Evolutionary conservation across 352 stramenopile genomes (phyloP).

Genomic region (Discostella stelligera): DNA sequence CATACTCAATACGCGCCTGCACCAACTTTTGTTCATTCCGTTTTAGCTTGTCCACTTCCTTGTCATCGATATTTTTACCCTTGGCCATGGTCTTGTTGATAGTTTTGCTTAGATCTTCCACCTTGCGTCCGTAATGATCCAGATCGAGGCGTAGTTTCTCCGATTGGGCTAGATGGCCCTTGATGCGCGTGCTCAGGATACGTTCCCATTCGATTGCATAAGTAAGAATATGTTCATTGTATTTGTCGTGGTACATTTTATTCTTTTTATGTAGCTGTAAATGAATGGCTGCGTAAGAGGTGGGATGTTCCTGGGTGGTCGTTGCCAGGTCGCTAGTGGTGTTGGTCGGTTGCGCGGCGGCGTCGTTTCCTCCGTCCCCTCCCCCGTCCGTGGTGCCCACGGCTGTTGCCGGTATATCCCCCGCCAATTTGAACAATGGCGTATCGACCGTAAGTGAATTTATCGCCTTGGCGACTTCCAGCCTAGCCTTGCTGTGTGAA

Average conservation of each 20-base stretch:
- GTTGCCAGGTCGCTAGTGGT: constrained; percentile 2
- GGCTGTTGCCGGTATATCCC: constrained; percentile 26
- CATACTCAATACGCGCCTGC: constrained; percentile 53
- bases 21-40: constrained; percentile 75
- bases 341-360: background rate
- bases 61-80: constrained; percentile 62
- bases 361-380: background rate
- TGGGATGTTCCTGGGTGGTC: constrained; percentile 7
- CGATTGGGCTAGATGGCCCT: constrained; percentile 49
- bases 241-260: constrained; percentile 65
- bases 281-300: constrained; percentile 41
- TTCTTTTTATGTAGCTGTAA: constrained; percentile 51
- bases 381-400: constrained; percentile 21
- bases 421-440: constrained; percentile 31
- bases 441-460: constrained; percentile 42
- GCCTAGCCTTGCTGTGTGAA: constrained; percentile 19
- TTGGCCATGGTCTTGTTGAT: constrained; percentile 65
- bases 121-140: constrained; percentile 76
- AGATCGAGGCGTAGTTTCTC: constrained; percentile 68
- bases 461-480: constrained; percentile 49
- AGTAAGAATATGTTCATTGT: constrained; percentile 66
- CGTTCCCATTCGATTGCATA: constrained; percentile 78
- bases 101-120: constrained; percentile 62
- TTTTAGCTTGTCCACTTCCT: constrained; percentile 61
- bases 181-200: constrained; percentile 56